Conservation (phyloP, 352 stramenopile genomes). For the Phytophthora idaei region DNA sequence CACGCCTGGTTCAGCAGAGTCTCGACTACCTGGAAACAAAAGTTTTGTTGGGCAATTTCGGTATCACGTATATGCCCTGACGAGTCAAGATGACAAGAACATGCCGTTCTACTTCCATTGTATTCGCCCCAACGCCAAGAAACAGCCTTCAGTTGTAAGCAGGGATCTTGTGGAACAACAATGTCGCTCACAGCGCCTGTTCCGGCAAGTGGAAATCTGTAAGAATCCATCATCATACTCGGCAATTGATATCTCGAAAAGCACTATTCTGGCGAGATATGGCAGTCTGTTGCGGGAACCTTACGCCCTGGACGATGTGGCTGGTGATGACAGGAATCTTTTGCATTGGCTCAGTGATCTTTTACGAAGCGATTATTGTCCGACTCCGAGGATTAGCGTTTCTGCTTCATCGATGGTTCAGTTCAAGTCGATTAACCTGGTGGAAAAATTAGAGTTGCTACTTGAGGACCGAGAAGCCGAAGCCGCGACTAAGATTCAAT, state of each 20-base stretch:
- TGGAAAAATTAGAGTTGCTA: constrained; percentile 50
- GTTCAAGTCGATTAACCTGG: constrained; percentile 35
- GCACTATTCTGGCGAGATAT: constrained; percentile 38
- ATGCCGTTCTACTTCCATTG: constrained; percentile 64
- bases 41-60: constrained; percentile 54
- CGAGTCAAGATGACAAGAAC: constrained; percentile 11
- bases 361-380: constrained; percentile 7
- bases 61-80: constrained; percentile 39
- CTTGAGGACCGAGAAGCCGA: constrained; percentile 40
- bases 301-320: constrained; percentile 15
- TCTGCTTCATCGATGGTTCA: constrained; percentile 23
- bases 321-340: constrained; percentile 21
- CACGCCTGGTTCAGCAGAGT: background rate
- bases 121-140: constrained; percentile 46
- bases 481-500: constrained; percentile 43
- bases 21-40: constrained; percentile 22
- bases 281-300: constrained; percentile 25
- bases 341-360: constrained; percentile 25
- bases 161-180: constrained; percentile 40
- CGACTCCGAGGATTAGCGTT: constrained; percentile 16
- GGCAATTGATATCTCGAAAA: constrained; percentile 32
- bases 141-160: constrained; percentile 34
- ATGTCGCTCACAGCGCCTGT: constrained; percentile 40
- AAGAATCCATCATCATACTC: constrained; percentile 26
- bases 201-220: constrained; percentile 40